A percentile compares a stretch with the other conserved stretches of the same genome.
Evolutionary conservation across 441 rosid genomes (phyloP).

Genomic region (Mallotus japonicus): DNA sequence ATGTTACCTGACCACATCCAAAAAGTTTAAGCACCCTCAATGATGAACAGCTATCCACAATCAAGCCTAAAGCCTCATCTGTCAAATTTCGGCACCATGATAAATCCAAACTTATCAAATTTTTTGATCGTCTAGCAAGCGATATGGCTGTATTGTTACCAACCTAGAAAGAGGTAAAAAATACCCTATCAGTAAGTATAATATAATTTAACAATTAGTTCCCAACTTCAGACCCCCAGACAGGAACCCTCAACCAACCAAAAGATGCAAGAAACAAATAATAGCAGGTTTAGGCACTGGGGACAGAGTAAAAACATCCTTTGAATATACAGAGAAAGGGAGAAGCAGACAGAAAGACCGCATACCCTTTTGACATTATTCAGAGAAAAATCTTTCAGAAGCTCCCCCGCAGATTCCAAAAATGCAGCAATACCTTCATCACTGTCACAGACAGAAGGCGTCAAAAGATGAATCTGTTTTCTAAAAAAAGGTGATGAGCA

Average conservation of each 20-base stretch:
- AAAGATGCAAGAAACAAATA: background rate
- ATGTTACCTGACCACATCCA: slow-evolving; percentile 86
- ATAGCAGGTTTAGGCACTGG: background rate
- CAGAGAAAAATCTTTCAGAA: slow-evolving; percentile 60
- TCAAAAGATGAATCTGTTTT: slow-evolving; percentile 4
- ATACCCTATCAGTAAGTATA: slow-evolving; percentile 7
- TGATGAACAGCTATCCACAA: slow-evolving; percentile 77
- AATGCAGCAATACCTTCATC: slow-evolving; percentile 94
- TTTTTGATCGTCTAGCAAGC: slow-evolving; percentile 50
- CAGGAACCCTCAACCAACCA: background rate
- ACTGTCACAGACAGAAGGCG: slow-evolving; percentile 32
- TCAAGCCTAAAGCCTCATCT: slow-evolving; percentile 64
- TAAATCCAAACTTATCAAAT: slow-evolving; percentile 59
- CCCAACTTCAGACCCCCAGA: background rate
- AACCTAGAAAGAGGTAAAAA: slow-evolving; percentile 45
- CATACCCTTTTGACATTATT: slow-evolving; percentile 71
- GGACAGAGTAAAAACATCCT: background rate
- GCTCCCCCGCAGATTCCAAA: slow-evolving; percentile 68
- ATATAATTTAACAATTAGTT: background rate
- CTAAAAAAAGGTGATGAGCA: background rate
- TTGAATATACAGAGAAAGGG: background rate
- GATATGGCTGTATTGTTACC: slow-evolving; percentile 63
- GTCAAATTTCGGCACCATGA: slow-evolving; percentile 81
- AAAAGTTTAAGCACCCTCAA: slow-evolving; percentile 68
- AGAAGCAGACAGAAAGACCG: slow-evolving; percentile 2